Evolutionary conservation across 1,284 basidiomycete genomes (phyloP), one percentile per base, ranked within the genome.

Genomic region (Tilletia caries): DNA sequence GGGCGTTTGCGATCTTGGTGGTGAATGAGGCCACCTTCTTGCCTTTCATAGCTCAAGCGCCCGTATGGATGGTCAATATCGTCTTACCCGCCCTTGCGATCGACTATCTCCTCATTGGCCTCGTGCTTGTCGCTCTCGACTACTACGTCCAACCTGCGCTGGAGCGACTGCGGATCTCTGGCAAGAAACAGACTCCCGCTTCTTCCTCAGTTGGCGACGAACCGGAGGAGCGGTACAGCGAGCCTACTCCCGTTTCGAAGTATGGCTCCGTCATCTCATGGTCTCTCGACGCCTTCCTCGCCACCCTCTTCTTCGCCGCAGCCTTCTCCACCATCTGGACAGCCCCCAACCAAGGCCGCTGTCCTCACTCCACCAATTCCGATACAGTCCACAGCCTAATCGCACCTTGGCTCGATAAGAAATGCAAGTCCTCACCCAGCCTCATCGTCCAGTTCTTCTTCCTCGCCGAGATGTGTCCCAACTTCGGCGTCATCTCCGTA

Each of bases 241-340:
- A 54, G 5, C 25, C 29, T 25, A 29, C 23, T 8, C 15, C 52
- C 15, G 52, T 29, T 13, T 8, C 5, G 1, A 29, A 15, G 18
- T 1, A 27, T 5, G 25, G 25, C 48, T 76, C 71, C 71, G 68
- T 34, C 46, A 23, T 66, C n/a, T 67, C 67, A 1, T 52, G 64
- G 62, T 5, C 27, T 69, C 15, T 74, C 27, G 73, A 75, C 68
- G 73, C 75, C 58, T 3, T 67, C 23, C 12, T 74, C 0, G 64
- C 75, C 4, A 58, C 65, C 4, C 13, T 70, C 8, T 66, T 76
- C 15, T 70, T 68, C 46, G 34, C 74, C 37, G 71, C 69, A 27
- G 68, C 76, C 65, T 76, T 71, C 37, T 71, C 71, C 70, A 78
- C 75, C 67, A 66, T 78, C 34, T 76, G 73, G 74, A 67, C 76